Evolutionary conservation across 106 monocot species (phyloP), one percentile per base, ranked within the genome.

Genomic region (Allium cepa): DNA sequence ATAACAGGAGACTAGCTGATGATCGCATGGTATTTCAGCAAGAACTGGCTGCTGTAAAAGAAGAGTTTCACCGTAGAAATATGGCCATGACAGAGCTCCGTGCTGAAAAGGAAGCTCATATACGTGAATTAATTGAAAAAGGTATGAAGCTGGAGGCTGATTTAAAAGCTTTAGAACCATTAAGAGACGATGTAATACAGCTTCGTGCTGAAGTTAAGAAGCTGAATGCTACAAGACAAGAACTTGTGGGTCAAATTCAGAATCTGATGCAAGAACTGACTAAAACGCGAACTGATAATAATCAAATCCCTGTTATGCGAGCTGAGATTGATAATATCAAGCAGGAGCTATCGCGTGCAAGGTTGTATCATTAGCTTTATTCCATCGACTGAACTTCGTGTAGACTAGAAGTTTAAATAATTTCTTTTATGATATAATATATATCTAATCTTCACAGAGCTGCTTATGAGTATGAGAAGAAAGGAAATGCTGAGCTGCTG

Each of bases 381-480:
- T 51, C 69, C 3, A 49, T 59, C 5, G 36, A 5, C 36, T 36
- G 36, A 36, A 36, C 36, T 36, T 36, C 36, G 36, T 36, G 36
- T 36, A 36, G 3, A 36, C 13, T 14, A 49, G 22, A 22, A 22
- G 22, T 22, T 22, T 22, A 22, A 22, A 22, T 22, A 22, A 22
- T 22, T 22, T 22, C 22, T 11, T 52, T 65, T 11, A 26, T 8
- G n/a, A 55, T 18, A 57, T 59, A 59, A 46, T 49, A 22, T 72
- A 14, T 53, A 14, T 53, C 36, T 78, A 51, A 51, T 0, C 53
- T 57, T 57, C 48, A 53, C 62, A 94, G 93, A 69, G 63, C 75
- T 67, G 84, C 86, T 56, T 73, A 84, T 72, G 93, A 86, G 56
- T 89, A 84, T 59, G 93, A 94, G 84, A 89, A 89, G 68, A 94